These are phyloP conservation scores for Boletus vinaceobasis DNA, from an alignment of 768 basidiomycete species.

Conservation along the genomic window DNA sequence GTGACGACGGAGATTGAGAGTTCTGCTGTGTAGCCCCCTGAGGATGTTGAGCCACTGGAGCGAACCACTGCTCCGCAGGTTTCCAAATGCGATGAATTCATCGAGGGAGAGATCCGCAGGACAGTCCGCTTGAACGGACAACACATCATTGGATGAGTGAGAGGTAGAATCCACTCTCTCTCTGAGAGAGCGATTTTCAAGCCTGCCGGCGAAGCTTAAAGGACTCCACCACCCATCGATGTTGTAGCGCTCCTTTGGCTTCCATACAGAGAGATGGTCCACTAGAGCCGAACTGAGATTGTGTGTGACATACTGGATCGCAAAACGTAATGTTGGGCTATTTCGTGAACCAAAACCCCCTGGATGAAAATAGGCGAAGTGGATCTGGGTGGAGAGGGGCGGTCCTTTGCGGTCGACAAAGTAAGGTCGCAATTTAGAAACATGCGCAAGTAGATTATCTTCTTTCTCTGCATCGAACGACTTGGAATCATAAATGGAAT, in stretches of 20 bases:
- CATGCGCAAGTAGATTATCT: neutral
- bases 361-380: neutral
- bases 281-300: too few species aligned
- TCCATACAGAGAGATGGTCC: too few species aligned
- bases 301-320: too few species aligned
- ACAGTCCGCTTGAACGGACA: neutral
- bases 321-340: neutral
- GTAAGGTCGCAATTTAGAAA: conserved; percentile 25
- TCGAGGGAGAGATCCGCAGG: neutral
- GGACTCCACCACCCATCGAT: too few species aligned
- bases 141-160: neutral
- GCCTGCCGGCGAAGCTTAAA: too few species aligned
- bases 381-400: neutral
- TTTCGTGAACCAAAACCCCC: too few species aligned
- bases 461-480: too few species aligned
- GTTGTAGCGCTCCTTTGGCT: too few species aligned
- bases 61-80: neutral
- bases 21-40: neutral
- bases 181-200: too few species aligned
- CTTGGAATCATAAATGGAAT: too few species aligned
- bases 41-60: neutral
- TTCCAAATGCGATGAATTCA: neutral
- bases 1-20: neutral
- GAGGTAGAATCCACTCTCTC: neutral
- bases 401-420: neutral